These are phyloP conservation scores for Pezicula radicicola DNA, from an alignment of 2,329 filamentous ascomycete species.

Conservation along the genomic window DNA sequence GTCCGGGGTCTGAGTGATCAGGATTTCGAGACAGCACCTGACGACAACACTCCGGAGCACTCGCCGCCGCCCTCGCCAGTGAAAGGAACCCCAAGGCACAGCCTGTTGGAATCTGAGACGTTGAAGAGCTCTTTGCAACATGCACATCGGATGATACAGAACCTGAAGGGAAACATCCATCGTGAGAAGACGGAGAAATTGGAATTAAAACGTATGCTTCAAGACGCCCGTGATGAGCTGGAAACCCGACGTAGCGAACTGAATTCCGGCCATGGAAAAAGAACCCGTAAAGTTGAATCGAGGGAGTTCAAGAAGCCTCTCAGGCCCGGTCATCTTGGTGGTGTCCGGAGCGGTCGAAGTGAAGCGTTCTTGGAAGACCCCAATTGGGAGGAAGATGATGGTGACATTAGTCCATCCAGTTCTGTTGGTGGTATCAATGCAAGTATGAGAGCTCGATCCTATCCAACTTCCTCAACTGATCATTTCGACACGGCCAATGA, in stretches of 20 bases:
- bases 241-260: slow-evolving; percentile 59
- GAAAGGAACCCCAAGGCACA: slow-evolving; percentile 88
- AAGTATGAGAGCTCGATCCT: slow-evolving; percentile 13
- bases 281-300: slow-evolving; percentile 60
- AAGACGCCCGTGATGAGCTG: slow-evolving; percentile 90
- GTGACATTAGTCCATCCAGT: slow-evolving; percentile 51
- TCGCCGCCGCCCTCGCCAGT: slow-evolving; percentile 87
- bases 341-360: slow-evolving; percentile 67
- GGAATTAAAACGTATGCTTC: slow-evolving; percentile 89
- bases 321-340: slow-evolving; percentile 71
- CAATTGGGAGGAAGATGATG: slow-evolving; percentile 81
- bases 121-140: slow-evolving; percentile 91
- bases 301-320: slow-evolving; percentile 76
- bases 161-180: slow-evolving; percentile 89
- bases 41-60: slow-evolving; percentile 77
- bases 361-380: slow-evolving; percentile 78
- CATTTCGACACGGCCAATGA: slow-evolving; percentile 82
- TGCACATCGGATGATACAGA: slow-evolving; percentile 95
- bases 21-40: slow-evolving; percentile 60
- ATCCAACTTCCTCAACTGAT: slow-evolving; percentile 54
- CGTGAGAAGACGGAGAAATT: slow-evolving; percentile 98
- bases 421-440: slow-evolving; percentile 23
- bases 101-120: slow-evolving; percentile 91
- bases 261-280: slow-evolving; percentile 47
- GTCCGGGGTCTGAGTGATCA: slow-evolving; percentile 58